A percentile compares a stretch with the other conserved stretches of the same genome.
These are phyloP conservation scores for Excoecaria agallocha DNA, from an alignment of 345 rosid species.

Conservation along the genomic window DNA sequence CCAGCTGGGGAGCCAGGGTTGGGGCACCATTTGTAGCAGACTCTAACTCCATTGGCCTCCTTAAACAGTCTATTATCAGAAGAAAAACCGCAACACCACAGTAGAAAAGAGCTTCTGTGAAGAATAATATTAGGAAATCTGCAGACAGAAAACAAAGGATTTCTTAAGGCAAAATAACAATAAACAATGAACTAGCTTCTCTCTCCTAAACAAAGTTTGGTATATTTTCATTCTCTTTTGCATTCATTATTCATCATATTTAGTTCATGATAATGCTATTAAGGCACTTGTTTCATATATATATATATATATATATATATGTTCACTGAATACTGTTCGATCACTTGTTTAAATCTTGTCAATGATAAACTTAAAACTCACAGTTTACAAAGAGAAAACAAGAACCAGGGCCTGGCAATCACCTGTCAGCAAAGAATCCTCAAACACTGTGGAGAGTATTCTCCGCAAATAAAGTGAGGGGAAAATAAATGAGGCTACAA, in stretches of 20 bases:
- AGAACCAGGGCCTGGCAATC: neutral
- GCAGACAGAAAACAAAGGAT: constrained; percentile 28
- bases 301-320: no score
- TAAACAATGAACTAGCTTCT: neutral
- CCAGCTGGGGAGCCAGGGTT: constrained; percentile 45
- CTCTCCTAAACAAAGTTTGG: neutral
- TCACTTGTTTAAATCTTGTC: neutral
- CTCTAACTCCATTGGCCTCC: constrained; percentile 41
- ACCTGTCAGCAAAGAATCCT: constrained; percentile 96
- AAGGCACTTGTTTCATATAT: neutral
- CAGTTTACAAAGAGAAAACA: neutral
- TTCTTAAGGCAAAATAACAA: constrained; percentile 13
- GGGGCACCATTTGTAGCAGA: constrained; percentile 21
- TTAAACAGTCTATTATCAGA: constrained; percentile 57
- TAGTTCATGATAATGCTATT: neutral
- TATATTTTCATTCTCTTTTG: neutral
- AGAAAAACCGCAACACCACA: constrained; percentile 79
- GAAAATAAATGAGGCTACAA: constrained; percentile 84
- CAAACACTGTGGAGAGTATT: constrained; percentile 75
- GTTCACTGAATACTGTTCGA: neutral
- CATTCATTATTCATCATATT: neutral
- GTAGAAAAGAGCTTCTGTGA: constrained; percentile 96
- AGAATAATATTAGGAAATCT: constrained; percentile 97
- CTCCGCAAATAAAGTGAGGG: constrained; percentile 80
- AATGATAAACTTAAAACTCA: neutral